Evolutionary conservation across 1,284 basidiomycete species (phyloP), one percentile per base, ranked within the genome.

Genomic region (Apiotrichum veenhuisii): DNA sequence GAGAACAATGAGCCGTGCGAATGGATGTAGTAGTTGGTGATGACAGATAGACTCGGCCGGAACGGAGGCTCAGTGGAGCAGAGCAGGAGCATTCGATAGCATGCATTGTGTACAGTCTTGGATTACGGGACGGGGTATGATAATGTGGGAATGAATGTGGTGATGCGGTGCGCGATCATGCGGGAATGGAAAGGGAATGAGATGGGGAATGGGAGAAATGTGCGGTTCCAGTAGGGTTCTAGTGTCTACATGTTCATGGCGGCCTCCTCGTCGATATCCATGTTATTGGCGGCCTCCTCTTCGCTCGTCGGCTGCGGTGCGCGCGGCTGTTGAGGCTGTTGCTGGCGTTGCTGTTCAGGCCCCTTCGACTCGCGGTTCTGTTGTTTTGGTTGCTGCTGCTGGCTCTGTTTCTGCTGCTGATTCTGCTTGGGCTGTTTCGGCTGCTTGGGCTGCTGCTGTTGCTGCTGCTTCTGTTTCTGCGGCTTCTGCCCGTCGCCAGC

Each of bases 101-200:
- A 41, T 50, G 49, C 49, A 41, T 30, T 18, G 38, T 50, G 49
- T 50, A 50, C 49, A 30, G 49, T 38, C 25, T 46, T 33, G 30
- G 18, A 44, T 44, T 14, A 27, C 14, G 26, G 23, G 17, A 23
- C 41, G 11, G 23, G 37, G 37, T 38, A 38, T 38, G 37, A n/a
- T 11, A 38, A n/a, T 38, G 37, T 18, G 15, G 37, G 30, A 30
- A 15, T 37, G 36, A 37, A 37, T 15, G 17, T 10, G 36, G 11
- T 7, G 36, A 37, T 34, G 33, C 33, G 33, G 33, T 34, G 9
- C 14, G 33, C 9, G 33, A 34, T 34, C 9, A 18, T 37, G 36
- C 15, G 8, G 36, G 36, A 37, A 37, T 37, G 36, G 15, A 18
- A 37, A 5, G 36, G 14, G 5, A 7, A 5, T 30, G 30, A 12